phyloP scores from a whole-genome alignment of 163 green algal species.

The Coccomyxa subellipsoidea region DNA sequence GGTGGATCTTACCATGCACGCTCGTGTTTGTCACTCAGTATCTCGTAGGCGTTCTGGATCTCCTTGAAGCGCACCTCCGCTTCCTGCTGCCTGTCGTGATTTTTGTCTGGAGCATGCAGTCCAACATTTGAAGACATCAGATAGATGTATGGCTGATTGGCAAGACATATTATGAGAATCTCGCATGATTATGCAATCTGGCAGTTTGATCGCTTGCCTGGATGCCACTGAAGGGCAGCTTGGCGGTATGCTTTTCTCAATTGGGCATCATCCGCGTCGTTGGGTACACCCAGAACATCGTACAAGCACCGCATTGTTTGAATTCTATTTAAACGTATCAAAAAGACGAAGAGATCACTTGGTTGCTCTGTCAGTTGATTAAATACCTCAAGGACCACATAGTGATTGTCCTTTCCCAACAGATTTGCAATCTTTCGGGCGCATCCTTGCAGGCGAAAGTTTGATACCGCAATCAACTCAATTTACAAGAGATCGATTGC shows the following conservation, averaged over 20 bases:
- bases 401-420: too few relatives aligned
- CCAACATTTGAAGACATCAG: background rate
- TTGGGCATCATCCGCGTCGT: conserved; percentile 57
- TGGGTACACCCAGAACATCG: conserved; percentile 71
- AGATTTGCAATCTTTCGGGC: too few relatives aligned
- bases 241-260: conserved; percentile 88
- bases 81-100: conserved; percentile 66
- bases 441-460: too few relatives aligned
- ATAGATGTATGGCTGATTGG: background rate
- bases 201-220: conserved; percentile 41
- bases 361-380: too few relatives aligned
- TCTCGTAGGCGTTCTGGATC: conserved; percentile 91
- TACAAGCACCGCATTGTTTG: conserved; percentile 75
- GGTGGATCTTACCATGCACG: conserved; percentile 66
- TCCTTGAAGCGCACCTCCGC: conserved; percentile 85
- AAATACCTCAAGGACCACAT: too few relatives aligned
- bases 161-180: too few relatives aligned
- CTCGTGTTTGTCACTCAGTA: conserved; percentile 91
- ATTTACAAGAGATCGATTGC: too few relatives aligned
- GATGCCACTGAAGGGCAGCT: conserved; percentile 84
- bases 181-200: too few relatives aligned
- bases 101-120: conserved; percentile 77
- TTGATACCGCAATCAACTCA: too few relatives aligned
- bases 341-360: too few relatives aligned
- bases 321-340: too few relatives aligned